phyloP scores from a whole-genome alignment of 495 filamentous ascomycete species.

The Friedmanniomyces simplex region DNA sequence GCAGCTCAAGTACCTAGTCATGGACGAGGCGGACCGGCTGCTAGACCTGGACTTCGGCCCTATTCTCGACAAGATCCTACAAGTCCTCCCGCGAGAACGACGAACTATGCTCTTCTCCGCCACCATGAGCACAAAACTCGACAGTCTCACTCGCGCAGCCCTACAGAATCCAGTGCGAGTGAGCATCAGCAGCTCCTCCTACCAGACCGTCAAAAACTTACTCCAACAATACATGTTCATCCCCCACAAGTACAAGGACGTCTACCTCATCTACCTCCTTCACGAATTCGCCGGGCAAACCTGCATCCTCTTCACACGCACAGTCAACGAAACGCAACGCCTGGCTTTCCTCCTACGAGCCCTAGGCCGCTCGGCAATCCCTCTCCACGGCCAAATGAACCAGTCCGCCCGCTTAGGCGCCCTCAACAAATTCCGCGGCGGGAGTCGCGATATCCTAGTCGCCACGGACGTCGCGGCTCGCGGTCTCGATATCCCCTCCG shows the following conservation, averaged over 20 bases:
- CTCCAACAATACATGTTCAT: constrained; percentile 75
- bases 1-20: constrained; percentile 71
- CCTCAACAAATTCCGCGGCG: constrained; percentile 73
- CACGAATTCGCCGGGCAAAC: constrained; percentile 77
- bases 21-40: constrained; percentile 90
- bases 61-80: constrained; percentile 83
- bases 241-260: constrained; percentile 82
- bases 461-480: constrained; percentile 92
- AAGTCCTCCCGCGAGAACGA: constrained; percentile 71
- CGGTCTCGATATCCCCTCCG: constrained; percentile 87
- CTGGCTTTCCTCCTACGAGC: constrained; percentile 69
- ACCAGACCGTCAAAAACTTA: constrained; percentile 80
- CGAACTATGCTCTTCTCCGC: constrained; percentile 87
- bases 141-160: constrained; percentile 79
- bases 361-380: constrained; percentile 77
- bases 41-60: constrained; percentile 93
- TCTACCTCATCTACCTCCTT: constrained; percentile 75
- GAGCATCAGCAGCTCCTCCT: constrained; percentile 62
- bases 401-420: constrained; percentile 77
- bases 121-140: constrained; percentile 86
- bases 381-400: constrained; percentile 79
- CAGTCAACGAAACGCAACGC: constrained; percentile 80
- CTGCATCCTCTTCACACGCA: constrained; percentile 84
- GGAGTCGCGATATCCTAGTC: constrained; percentile 72
- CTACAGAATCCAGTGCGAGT: constrained; percentile 69